Evolutionary conservation across 441 rosid genomes (phyloP).

Genomic region (Lagerstroemia fauriei): DNA sequence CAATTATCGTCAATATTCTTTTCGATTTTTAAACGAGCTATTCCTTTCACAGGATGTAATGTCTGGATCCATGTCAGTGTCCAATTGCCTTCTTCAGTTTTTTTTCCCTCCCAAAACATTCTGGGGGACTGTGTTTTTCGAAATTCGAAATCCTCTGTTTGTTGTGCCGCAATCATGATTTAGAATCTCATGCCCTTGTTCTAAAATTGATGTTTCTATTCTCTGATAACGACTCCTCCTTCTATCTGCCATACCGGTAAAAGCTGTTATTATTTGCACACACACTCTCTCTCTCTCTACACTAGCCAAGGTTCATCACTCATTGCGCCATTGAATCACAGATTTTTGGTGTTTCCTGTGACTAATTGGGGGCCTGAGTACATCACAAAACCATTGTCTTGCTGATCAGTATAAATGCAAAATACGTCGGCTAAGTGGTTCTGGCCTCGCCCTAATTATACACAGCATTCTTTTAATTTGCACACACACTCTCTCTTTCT

Average conservation of each 20-base stretch:
- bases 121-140: not conserved
- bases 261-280: not conserved
- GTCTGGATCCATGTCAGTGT: not conserved
- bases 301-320: no score
- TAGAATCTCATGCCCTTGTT: not conserved
- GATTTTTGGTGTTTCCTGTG: no score
- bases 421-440: no score
- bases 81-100: not conserved
- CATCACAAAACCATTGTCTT: no score
- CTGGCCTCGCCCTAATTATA: no score
- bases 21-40: not conserved
- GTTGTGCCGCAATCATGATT: not conserved
- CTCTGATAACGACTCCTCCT: constrained; percentile 5
- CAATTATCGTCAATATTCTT: not conserved
- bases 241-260: not conserved
- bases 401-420: no score
- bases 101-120: not conserved
- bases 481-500: not conserved
- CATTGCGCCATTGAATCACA: no score
- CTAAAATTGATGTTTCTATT: not conserved
- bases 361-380: no score
- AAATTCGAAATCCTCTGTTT: constrained; percentile 4
- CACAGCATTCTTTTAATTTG: no score
- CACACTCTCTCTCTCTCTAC: not conserved
- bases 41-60: not conserved